These are phyloP conservation scores for Fusarium stilboides DNA, from an alignment of 2,329 filamentous ascomycete species.

Conservation along the genomic window DNA sequence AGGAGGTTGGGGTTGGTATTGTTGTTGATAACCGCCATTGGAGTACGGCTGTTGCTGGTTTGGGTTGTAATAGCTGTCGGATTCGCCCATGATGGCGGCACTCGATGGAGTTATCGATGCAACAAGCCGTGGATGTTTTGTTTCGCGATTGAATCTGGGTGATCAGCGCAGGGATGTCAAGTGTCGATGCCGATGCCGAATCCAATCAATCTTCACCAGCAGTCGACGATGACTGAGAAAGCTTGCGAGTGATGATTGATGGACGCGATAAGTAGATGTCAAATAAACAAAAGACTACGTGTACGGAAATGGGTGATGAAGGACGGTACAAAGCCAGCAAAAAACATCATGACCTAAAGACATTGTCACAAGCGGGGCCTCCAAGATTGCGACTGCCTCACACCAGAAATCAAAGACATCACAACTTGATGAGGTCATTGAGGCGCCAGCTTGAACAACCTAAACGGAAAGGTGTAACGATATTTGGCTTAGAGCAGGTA, in stretches of 20 bases:
- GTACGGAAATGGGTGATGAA: not conserved
- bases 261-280: not conserved
- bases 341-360: conserved; percentile 17
- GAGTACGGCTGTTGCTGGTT: conserved; percentile 44
- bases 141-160: conserved; percentile 15
- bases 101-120: conserved; percentile 13
- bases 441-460: conserved; percentile 28
- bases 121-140: conserved; percentile 4
- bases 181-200: conserved; percentile 5
- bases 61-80: conserved; percentile 53
- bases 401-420: conserved; percentile 39
- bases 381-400: conserved; percentile 30
- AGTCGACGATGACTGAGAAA: conserved; percentile 1
- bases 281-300: not conserved
- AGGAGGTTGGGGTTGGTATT: conserved; percentile 48
- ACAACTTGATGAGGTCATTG: conserved; percentile 42
- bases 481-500: conserved; percentile 8
- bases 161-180: conserved; percentile 39
- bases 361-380: conserved; percentile 31
- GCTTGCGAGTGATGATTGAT: not conserved
- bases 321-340: not conserved
- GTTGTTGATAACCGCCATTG: conserved; percentile 44
- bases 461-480: conserved; percentile 22
- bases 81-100: conserved; percentile 53
- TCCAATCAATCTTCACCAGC: conserved; percentile 15